Conservation (phyloP, 768 basidiomycete genomes). For the Inosperma sp. region DNA sequence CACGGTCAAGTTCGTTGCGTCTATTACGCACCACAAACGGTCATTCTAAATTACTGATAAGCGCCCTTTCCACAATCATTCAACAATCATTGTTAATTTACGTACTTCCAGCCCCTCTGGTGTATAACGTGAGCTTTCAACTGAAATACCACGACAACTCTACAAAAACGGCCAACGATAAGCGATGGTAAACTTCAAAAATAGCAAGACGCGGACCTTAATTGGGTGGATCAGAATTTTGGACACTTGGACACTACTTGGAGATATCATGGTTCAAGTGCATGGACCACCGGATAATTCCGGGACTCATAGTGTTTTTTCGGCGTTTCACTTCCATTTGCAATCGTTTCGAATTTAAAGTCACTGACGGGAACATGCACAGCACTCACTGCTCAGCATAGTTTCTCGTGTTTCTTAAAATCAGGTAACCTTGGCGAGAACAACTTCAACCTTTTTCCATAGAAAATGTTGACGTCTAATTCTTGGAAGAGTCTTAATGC, state of each 20-base stretch:
- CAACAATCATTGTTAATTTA: conserved; percentile 5
- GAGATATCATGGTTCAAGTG: background rate
- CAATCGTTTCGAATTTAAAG: too few relatives aligned
- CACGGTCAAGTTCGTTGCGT: conserved; percentile 45
- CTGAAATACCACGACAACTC: conserved; percentile 70
- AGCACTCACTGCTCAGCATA: too few relatives aligned
- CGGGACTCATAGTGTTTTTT: too few relatives aligned
- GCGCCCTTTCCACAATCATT: too few relatives aligned
- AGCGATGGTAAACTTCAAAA: background rate
- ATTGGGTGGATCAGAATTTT: conserved; percentile 65
- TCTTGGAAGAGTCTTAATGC: too few relatives aligned
- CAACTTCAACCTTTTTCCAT: too few relatives aligned
- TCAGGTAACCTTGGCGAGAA: background rate
- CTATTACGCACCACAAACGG: conserved; percentile 66
- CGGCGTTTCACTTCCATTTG: too few relatives aligned
- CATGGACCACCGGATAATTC: background rate
- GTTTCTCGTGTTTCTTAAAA: background rate
- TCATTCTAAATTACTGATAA: conserved; percentile 54
- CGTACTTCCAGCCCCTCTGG: conserved; percentile 62
- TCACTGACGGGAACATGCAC: too few relatives aligned
- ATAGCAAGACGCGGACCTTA: conserved; percentile 41
- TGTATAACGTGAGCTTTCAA: conserved; percentile 52
- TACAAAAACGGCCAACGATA: conserved; percentile 23
- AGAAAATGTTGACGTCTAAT: too few relatives aligned
- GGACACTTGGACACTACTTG: conserved; percentile 30